Base-by-base conservation (phyloP, 2,329 filamentous ascomycete genomes). In the Lecanicillium sp. region DNA sequence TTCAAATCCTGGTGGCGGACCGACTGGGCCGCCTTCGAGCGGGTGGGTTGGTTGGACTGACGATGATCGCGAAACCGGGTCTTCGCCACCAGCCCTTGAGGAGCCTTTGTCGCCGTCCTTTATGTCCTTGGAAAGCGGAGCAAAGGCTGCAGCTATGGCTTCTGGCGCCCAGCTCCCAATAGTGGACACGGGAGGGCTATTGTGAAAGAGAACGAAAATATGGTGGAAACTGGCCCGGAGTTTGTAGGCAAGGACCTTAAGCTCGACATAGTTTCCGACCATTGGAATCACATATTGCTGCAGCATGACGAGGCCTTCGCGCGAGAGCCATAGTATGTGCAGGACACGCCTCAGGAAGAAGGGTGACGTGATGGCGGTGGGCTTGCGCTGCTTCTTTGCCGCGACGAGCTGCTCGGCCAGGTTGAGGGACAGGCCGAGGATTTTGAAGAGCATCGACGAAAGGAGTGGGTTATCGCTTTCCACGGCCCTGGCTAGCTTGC, bases 181-280 rank as follows among this genome's bases (percentile, higher is more conserved):
- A 27, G 71, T 67, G 32, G 80, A 81, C 41, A 95, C 75, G 0
- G 83, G 73, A 1, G 90, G 90, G 38, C 86, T 79, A 61, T 95
- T 95, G 65, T 95, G 87, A 56, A 95, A 96, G 11, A 96, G 74
- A 38, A 94, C 92, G 58, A 95, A 95, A 48, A 98, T 87, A 64
- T 98, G 90, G 52, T 94, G 92, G 57, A 96, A 94, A 15, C 87
- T 94, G 13, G 92, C 92, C 43, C 87, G 81, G 12, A 98, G 73
- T 62, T 96, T 98, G 57, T 87, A 86, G 15, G 85, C 82, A 46
- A 98, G 73, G 32, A 96, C 89, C 54, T 88, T 89, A 41, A 95
- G 78, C 58, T 94, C 89, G 53, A 70, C 78, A 62, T 80, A 86
- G 52, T 77, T 82, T 49, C 73, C 80, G 40, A 86, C 85, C 74